Evolutionary conservation across 2,329 filamentous ascomycete species (phyloP), one percentile per base, ranked within the genome.

Genomic region (Colletotrichum musae): DNA sequence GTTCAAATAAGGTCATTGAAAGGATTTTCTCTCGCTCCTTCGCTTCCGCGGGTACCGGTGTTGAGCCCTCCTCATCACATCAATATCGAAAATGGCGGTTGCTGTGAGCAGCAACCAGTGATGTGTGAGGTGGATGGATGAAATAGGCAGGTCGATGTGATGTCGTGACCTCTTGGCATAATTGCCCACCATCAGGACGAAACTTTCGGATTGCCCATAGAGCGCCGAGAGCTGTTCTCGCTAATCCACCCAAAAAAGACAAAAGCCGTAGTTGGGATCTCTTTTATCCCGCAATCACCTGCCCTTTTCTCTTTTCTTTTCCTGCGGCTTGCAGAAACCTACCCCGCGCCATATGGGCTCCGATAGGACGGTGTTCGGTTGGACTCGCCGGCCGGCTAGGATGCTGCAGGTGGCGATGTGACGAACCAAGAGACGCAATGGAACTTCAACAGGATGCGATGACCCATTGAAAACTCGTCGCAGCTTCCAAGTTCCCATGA

Each of bases 131-230:
- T 43, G n/a, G 36, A 6, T 4, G 9, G 48, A 68, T 68, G 53
- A 41, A 68, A 41, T 48, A 64, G 54, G 48, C 62, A 68, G 61
- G 66, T 68, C 26, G 7, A 7, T 53, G 24, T 18, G 47, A 68
- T 68, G 60, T 68, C 65, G 65, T 51, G 43, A 68, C 26, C 39
- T 43, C 65, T 63, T 63, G 60, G 50, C 60, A 56, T 41, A 47
- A 54, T 63, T 63, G 50, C 16, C 51, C 50, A 54, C 36, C 26
- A 24, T 47, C 39, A 47, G 10, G 32, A 10, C 43, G 26, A 36
- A 18, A 28, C 1, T 47, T 41, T 52, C 15, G 16, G 7, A 10
- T 21, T 16, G 18, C 10, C 45, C 18, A 10, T 10, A 10, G 32
- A 36, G 32, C 9, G 9, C 13, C 41, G 13, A 43, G 41, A 43